Percentiles rank a stretch among this genome's conserved stretches.
phyloP scores from a whole-genome alignment of 1,284 basidiomycete genomes.

The Pascua sp. region DNA sequence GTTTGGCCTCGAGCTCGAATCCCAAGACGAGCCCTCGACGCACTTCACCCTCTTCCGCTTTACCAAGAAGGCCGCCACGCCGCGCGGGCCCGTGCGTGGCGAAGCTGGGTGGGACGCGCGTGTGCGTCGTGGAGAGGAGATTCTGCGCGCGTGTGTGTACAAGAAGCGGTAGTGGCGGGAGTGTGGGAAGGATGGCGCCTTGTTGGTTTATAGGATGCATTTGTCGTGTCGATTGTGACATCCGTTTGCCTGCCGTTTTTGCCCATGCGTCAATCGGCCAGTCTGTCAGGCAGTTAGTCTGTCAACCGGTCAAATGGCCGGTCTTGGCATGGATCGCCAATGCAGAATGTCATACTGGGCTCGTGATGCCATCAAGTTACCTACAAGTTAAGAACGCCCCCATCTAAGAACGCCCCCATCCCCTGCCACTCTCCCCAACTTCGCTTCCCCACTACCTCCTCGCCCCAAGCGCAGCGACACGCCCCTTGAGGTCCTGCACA shows the following conservation, averaged over 20 bases:
- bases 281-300: no score
- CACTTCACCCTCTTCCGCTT: slow-evolving; percentile 89
- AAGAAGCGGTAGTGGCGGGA: slow-evolving; percentile 68
- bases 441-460: not conserved
- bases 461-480: slow-evolving; percentile 11
- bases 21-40: slow-evolving; percentile 61
- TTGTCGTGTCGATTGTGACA: not conserved
- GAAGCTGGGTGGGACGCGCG: slow-evolving; percentile 66
- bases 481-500: slow-evolving; percentile 59
- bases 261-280: not conserved
- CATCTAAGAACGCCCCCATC: no score
- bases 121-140: slow-evolving; percentile 58
- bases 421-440: no score
- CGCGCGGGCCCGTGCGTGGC: slow-evolving; percentile 40
- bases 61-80: slow-evolving; percentile 59
- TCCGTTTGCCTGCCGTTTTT: not conserved
- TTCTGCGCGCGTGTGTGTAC: slow-evolving; percentile 92
- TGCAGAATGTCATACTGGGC: no score
- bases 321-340: no score
- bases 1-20: slow-evolving; percentile 65
- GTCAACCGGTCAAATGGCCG: no score
- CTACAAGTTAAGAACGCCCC: no score
- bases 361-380: no score
- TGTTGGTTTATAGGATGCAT: not conserved
- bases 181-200: not conserved